Conservation (phyloP, 345 rosid species). For the Odontarrhena argentea region DNA sequence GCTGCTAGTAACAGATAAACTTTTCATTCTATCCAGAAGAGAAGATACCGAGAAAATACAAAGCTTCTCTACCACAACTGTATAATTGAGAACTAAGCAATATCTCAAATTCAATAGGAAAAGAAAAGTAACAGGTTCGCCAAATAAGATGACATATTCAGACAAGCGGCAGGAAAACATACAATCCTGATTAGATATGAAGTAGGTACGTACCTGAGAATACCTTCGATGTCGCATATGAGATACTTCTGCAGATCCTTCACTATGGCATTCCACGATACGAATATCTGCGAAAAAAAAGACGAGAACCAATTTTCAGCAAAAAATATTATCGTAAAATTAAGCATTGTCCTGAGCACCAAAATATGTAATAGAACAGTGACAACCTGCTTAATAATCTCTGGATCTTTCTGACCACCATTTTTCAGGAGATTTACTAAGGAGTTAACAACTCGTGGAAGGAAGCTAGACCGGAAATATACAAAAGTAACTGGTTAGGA, state of each 20-base stretch:
- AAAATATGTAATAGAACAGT: not conserved
- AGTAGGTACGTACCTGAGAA: slow-evolving; percentile 62
- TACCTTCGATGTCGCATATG: slow-evolving; percentile 44
- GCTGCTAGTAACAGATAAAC: too few species aligned
- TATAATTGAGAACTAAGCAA: too few species aligned
- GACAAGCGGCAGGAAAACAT: too few species aligned
- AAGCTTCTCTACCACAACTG: too few species aligned
- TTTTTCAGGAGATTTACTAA: slow-evolving; percentile 59
- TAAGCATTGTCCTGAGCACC: not conserved
- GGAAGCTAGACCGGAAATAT: slow-evolving; percentile 53
- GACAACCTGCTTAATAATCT: slow-evolving; percentile 84
- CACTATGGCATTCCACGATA: slow-evolving; percentile 69
- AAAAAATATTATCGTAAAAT: not conserved
- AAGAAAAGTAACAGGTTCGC: too few species aligned
- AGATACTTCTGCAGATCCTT: slow-evolving; percentile 76
- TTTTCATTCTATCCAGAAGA: too few species aligned
- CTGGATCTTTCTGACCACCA: slow-evolving; percentile 89
- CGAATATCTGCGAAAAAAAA: slow-evolving; percentile 62
- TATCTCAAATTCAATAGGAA: too few species aligned
- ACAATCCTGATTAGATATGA: too few species aligned
- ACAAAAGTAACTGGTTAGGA: slow-evolving; percentile 21
- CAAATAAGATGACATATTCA: too few species aligned
- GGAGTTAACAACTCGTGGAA: slow-evolving; percentile 64
- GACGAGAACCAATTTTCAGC: slow-evolving; percentile 11
- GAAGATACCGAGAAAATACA: too few species aligned